phyloP scores from a whole-genome alignment of 345 rosid genomes.

The Mangifera indica region DNA sequence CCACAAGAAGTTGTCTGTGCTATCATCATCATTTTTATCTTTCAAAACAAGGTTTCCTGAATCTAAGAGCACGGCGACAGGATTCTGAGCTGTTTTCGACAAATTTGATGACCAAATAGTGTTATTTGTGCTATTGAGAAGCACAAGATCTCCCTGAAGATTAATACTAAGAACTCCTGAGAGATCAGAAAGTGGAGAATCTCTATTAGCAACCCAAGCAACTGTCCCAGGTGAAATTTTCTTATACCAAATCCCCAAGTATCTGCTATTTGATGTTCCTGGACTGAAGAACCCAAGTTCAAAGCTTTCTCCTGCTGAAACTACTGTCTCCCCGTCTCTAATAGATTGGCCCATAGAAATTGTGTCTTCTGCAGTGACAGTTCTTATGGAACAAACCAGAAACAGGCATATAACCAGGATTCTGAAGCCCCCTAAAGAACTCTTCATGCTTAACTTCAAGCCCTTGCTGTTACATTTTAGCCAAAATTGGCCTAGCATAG shows the following conservation, averaged over 20 bases:
- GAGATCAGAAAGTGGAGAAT: slow-evolving; percentile 29
- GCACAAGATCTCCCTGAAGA: slow-evolving; percentile 24
- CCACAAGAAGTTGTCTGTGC: slow-evolving; percentile 33
- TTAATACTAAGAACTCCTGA: slow-evolving; percentile 30
- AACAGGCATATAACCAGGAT: not conserved
- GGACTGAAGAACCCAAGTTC: slow-evolving; percentile 40
- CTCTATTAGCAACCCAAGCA: slow-evolving; percentile 55
- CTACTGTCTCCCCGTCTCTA: slow-evolving; percentile 29
- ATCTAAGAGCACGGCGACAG: slow-evolving; percentile 44
- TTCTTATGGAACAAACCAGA: not conserved
- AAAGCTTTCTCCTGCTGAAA: slow-evolving; percentile 24
- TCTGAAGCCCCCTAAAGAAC: not conserved
- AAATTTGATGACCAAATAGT: slow-evolving; percentile 39
- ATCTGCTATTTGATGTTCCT: slow-evolving; percentile 21
- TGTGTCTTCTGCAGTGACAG: slow-evolving; percentile 12
- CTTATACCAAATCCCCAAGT: slow-evolving; percentile 50
- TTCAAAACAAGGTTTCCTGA: slow-evolving; percentile 47
- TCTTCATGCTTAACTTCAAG: not conserved
- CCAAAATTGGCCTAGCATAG: not conserved
- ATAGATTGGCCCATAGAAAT: slow-evolving; percentile 20
- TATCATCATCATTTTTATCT: slow-evolving; percentile 19
- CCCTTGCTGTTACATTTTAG: not conserved
- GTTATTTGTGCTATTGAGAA: slow-evolving; percentile 16
- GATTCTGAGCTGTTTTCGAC: slow-evolving; percentile 22
- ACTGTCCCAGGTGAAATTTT: slow-evolving; percentile 21